Percentiles rank a stretch among this genome's conserved stretches.
phyloP scores from a whole-genome alignment of 768 basidiomycete genomes.

The Crassisporium funariophilum region DNA sequence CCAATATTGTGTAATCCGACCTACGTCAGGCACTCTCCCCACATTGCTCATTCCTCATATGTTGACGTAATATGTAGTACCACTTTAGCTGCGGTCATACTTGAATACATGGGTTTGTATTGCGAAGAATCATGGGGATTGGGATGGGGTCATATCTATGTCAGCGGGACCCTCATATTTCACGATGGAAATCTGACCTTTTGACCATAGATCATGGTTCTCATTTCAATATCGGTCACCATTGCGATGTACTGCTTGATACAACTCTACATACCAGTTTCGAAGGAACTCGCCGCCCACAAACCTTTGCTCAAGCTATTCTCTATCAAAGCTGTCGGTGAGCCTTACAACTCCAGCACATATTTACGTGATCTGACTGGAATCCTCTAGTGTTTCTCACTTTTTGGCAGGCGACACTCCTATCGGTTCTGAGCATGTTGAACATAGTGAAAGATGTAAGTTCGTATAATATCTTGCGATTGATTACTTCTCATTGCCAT shows the following conservation, averaged over 20 bases:
- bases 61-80: slow-evolving; percentile 34
- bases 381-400: slow-evolving; percentile 59
- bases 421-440: slow-evolving; percentile 57
- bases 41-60: not conserved
- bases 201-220: slow-evolving; percentile 47
- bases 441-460: slow-evolving; percentile 66
- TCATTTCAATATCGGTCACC: slow-evolving; percentile 72
- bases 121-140: slow-evolving; percentile 73
- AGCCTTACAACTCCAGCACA: slow-evolving; percentile 15
- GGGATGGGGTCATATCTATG: slow-evolving; percentile 70
- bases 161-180: slow-evolving; percentile 28
- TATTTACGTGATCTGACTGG: not conserved
- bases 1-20: slow-evolving; percentile 71
- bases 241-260: slow-evolving; percentile 79
- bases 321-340: slow-evolving; percentile 73
- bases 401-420: slow-evolving; percentile 73
- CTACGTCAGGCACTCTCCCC: slow-evolving; percentile 39
- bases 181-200: not conserved
- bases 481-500: not conserved
- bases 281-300: slow-evolving; percentile 54
- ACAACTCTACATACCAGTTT: slow-evolving; percentile 66
- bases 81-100: slow-evolving; percentile 61
- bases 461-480: not conserved
- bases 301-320: slow-evolving; percentile 70
- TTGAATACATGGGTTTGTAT: slow-evolving; percentile 68